Conservation (phyloP, 805 yeast genomes). For the Crinitomyces ghanaensis region DNA sequence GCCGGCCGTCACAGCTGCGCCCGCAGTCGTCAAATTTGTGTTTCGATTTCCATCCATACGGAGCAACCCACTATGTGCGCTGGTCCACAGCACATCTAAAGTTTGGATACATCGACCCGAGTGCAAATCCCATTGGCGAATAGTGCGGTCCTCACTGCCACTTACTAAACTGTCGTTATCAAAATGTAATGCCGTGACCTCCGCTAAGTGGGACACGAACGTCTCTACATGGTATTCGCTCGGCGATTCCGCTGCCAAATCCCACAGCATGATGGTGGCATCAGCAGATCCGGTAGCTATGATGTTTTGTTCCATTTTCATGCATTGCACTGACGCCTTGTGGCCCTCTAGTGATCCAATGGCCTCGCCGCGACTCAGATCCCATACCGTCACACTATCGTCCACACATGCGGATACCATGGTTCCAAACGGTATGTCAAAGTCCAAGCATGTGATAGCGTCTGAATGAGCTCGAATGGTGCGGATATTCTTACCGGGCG, state of each 20-base stretch:
- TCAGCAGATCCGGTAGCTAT: conserved; percentile 51
- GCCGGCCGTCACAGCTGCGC: not conserved
- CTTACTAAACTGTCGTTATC: conserved; percentile 45
- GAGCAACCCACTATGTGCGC: conserved; percentile 22
- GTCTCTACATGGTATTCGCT: conserved; percentile 32
- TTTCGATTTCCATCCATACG: conserved; percentile 5
- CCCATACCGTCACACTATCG: conserved; percentile 77
- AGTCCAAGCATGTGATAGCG: conserved; percentile 46
- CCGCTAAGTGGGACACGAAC: conserved; percentile 56
- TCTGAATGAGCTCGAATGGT: conserved; percentile 42
- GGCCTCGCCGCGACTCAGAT: conserved; percentile 45
- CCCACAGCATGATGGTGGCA: conserved; percentile 53
- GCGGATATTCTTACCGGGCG: conserved; percentile 44
- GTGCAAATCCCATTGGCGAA: conserved; percentile 63
- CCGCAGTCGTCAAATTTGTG: conserved; percentile 6
- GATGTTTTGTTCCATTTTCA: conserved; percentile 43
- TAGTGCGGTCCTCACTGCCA: conserved; percentile 61
- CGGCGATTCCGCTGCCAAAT: conserved; percentile 23
- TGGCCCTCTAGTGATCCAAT: conserved; percentile 50
- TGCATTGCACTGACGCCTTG: conserved; percentile 42
- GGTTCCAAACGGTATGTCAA: conserved; percentile 65
- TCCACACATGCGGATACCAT: conserved; percentile 71
- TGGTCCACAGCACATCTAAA: conserved; percentile 55
- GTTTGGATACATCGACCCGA: conserved; percentile 61
- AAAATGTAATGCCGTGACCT: conserved; percentile 50